Evolutionary conservation across 1,284 basidiomycete species (phyloP).

Genomic region (Cutaneotrichosporon sp.): DNA sequence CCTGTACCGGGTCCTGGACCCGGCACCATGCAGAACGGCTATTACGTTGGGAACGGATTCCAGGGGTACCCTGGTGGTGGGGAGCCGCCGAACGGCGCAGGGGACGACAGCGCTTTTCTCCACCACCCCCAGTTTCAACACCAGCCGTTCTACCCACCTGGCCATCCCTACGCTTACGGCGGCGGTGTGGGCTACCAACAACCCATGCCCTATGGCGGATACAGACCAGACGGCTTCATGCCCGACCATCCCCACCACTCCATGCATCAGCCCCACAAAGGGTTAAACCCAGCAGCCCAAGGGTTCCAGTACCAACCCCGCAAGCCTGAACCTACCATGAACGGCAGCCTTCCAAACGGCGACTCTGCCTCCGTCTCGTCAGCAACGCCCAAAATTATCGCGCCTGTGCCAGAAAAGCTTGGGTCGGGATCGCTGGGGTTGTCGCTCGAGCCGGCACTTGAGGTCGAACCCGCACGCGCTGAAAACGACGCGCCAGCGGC

Average conservation of each 20-base stretch:
- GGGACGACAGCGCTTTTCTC: conserved; percentile 2
- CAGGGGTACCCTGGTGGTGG: conserved; percentile 3
- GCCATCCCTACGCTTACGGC: conserved; percentile 43
- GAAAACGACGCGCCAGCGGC: neutral
- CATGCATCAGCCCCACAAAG: conserved; percentile 17
- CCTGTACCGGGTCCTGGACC: conserved; percentile 38
- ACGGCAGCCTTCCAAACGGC: conserved; percentile 5
- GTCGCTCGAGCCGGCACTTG: conserved; percentile 14
- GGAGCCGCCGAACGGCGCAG: conserved; percentile 4
- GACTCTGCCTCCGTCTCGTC: neutral
- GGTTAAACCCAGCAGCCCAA: conserved; percentile 40
- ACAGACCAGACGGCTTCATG: conserved; percentile 12
- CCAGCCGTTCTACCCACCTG: conserved; percentile 29
- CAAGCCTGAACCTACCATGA: conserved; percentile 2
- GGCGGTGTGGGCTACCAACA: conserved; percentile 36
- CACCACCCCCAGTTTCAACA: conserved; percentile 13
- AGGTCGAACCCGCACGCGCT: neutral
- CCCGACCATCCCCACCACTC: conserved; percentile 5
- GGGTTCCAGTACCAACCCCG: conserved; percentile 33
- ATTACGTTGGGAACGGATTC: conserved; percentile 15
- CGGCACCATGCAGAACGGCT: conserved; percentile 43
- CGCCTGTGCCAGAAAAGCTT: conserved; percentile 5
- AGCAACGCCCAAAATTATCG: conserved; percentile 7
- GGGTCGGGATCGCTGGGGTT: conserved; percentile 12
- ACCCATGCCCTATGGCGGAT: conserved; percentile 13